Conservation (phyloP, 495 filamentous ascomycete genomes). For the Antarctomyces pellizariae region DNA sequence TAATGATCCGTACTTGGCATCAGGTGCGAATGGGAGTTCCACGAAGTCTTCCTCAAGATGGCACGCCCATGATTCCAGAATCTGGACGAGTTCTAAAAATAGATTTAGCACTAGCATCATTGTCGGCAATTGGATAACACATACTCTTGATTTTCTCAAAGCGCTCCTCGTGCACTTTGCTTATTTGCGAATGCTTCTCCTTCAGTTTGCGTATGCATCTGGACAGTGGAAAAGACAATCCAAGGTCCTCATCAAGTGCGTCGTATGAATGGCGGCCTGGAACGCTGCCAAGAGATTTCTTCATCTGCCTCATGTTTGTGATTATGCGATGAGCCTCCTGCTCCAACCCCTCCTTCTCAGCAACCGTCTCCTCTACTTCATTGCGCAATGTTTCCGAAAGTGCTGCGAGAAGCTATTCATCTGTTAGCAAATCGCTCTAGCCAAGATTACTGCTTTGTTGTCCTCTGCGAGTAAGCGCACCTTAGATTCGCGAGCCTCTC, state of each 20-base stretch:
- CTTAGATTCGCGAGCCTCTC: slow-evolving; percentile 68
- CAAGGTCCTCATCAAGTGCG: slow-evolving; percentile 37
- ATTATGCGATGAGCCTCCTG: slow-evolving; percentile 76
- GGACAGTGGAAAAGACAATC: slow-evolving; percentile 57
- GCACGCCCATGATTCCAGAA: slow-evolving; percentile 81
- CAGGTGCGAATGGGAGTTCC: slow-evolving; percentile 58
- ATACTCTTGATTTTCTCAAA: slow-evolving; percentile 87
- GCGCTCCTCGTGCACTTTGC: slow-evolving; percentile 62
- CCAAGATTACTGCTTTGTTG: no score
- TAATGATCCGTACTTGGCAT: slow-evolving; percentile 46
- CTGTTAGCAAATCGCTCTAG: slow-evolving; percentile 10
- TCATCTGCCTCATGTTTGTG: slow-evolving; percentile 75
- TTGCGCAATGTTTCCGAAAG: slow-evolving; percentile 71
- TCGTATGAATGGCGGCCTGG: slow-evolving; percentile 36
- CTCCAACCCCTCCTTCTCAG: slow-evolving; percentile 68
- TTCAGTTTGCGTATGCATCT: slow-evolving; percentile 55
- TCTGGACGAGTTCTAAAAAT: slow-evolving; percentile 59
- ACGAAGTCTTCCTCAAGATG: slow-evolving; percentile 79
- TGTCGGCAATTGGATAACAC: no score
- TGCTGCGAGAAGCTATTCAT: slow-evolving; percentile 53
- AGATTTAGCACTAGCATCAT: not conserved
- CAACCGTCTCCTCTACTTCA: slow-evolving; percentile 54
- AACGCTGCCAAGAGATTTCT: slow-evolving; percentile 60
- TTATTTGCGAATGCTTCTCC: slow-evolving; percentile 62
- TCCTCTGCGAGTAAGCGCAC: slow-evolving; percentile 27